Evolutionary conservation across 352 stramenopile species (phyloP).

Genomic region (Phytopythium chamaehyphon): DNA sequence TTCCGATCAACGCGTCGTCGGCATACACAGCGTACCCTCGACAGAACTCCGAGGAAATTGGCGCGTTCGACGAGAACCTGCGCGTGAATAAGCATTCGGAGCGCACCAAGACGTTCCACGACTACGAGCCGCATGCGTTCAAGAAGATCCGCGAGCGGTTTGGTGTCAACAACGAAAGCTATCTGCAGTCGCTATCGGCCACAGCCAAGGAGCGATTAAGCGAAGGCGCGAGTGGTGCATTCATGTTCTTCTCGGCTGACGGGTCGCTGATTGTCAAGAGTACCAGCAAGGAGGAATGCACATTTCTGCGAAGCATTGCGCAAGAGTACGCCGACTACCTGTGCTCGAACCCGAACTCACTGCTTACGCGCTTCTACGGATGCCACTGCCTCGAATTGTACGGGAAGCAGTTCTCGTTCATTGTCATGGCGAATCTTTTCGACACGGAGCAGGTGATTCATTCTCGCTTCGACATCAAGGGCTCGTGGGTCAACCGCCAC

Average conservation of each 20-base stretch:
- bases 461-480: constrained; percentile 89
- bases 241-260: constrained; percentile 92
- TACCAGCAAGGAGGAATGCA: constrained; percentile 84
- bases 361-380: constrained; percentile 89
- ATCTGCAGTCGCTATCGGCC: constrained; percentile 75
- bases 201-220: constrained; percentile 87
- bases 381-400: constrained; percentile 90
- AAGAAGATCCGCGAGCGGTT: constrained; percentile 86
- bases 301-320: constrained; percentile 83
- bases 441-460: constrained; percentile 87
- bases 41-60: constrained; percentile 43
- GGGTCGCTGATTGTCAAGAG: constrained; percentile 90
- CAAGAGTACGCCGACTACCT: constrained; percentile 87
- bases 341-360: constrained; percentile 74
- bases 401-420: constrained; percentile 89
- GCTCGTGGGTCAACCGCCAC: constrained; percentile 86
- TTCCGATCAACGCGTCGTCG: constrained; percentile 31
- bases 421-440: constrained; percentile 93
- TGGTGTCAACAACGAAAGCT: constrained; percentile 80
- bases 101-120: constrained; percentile 84
- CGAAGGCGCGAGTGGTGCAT: constrained; percentile 85
- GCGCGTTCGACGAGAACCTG: constrained; percentile 69
- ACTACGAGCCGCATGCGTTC: constrained; percentile 87
- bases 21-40: constrained; percentile 49
- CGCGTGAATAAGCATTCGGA: constrained; percentile 67